Evolutionary conservation across 192 early-diverging fungal genomes (phyloP), one percentile per base, ranked within the genome.

Genomic region (Podila epicladia): DNA sequence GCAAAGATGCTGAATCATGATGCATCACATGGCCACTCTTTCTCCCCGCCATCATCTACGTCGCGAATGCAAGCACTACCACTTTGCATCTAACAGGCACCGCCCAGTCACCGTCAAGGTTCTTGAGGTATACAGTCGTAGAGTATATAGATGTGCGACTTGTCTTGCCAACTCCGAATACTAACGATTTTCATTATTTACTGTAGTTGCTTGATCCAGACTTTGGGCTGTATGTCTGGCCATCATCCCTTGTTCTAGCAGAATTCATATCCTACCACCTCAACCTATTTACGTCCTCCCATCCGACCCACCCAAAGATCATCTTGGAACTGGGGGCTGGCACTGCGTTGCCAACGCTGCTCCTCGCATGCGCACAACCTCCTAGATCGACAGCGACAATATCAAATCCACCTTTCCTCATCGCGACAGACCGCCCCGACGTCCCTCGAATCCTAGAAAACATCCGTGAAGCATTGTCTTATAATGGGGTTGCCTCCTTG

Each of bases 151-250:
- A 17, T 49, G 32, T 49, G 19, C 37, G 20, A 19, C 22, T 15
- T 70, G 15, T 32, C 19, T 41, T 12, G 13, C 26, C 38, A 22
- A 55, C 6, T 9, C 0, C 38, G 61, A 29, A 17, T 5, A 26
- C 26, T 62, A 1, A 59, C 67, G 7, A 3, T 60, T 45, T 1
- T 20, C 17, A 6, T 32, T 26, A 11, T 32, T 20, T 0, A 24
- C 8, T 24, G 41, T 69, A 92, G 89, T 55, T 88, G 48, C 58
- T 92, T 13, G 85, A 91, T 59, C 69, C 87, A 20, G 75, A 83
- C 7, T 92, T 89, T 77, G 93, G 90, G 19, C 80, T 84, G 57
- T 92, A 94, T 72, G 67, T 93, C 51, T 95, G 94, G 94, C 93
- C 93, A 6, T 91, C 90, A 15, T 72, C 94, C 0, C 72, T 92